These are phyloP conservation scores for Pestalotiopsis sp. DNA, from an alignment of 2,329 filamentous ascomycete species.

Conservation along the genomic window DNA sequence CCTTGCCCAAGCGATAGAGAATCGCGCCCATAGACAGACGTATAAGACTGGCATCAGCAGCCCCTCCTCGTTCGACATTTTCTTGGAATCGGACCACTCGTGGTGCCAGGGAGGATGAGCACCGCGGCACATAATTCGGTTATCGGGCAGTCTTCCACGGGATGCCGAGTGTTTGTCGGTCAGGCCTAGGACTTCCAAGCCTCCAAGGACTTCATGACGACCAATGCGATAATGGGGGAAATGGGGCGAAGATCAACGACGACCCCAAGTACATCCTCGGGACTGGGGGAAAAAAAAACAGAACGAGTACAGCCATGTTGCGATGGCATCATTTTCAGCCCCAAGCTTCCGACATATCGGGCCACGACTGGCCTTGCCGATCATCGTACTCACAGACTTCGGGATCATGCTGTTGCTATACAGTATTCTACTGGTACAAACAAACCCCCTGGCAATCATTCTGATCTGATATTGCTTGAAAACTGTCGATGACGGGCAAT, in stretches of 20 bases:
- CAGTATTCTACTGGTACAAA: background rate
- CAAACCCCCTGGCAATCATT: background rate
- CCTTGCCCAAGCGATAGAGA: background rate
- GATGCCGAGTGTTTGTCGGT: background rate
- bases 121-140: background rate
- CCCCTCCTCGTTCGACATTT: constrained; percentile 11
- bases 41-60: background rate
- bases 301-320: background rate
- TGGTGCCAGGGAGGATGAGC: background rate
- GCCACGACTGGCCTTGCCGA: background rate
- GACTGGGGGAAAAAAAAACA: background rate
- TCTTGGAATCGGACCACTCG: constrained; percentile 10
- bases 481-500: background rate
- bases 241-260: background rate
- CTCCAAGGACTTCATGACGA: background rate
- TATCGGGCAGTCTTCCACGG: background rate
- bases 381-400: background rate
- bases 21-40: background rate
- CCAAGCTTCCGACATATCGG: background rate
- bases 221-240: background rate
- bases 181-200: background rate
- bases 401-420: background rate
- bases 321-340: background rate
- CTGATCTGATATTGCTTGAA: background rate
- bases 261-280: background rate